phyloP scores from a whole-genome alignment of 441 rosid genomes.

The Corymbia calophylla region DNA sequence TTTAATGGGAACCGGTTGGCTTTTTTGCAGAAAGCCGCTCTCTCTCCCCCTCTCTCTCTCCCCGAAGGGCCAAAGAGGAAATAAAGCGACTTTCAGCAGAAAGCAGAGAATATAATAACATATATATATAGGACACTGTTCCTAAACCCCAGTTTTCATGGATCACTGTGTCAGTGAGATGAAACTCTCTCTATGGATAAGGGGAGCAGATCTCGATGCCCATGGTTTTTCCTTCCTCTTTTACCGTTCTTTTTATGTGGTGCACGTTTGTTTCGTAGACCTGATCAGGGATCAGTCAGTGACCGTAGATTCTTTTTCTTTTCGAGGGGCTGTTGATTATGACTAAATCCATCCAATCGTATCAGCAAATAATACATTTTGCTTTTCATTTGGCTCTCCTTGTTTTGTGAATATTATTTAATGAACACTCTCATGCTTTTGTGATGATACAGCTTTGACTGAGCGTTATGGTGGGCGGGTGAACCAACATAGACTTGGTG shows the following conservation, averaged over 20 bases:
- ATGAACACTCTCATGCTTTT: neutral
- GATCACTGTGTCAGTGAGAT: neutral
- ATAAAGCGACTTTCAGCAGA: neutral
- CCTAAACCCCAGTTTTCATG: neutral
- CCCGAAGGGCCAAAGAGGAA: neutral
- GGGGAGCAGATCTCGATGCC: neutral
- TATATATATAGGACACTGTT: no score
- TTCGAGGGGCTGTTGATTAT: neutral
- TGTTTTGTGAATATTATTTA: neutral
- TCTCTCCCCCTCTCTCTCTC: neutral
- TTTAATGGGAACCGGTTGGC: neutral
- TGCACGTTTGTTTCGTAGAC: neutral
- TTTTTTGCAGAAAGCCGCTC: neutral
- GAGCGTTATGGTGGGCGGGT: neutral
- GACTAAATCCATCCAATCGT: neutral
- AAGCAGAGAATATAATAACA: neutral
- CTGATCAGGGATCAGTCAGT: neutral
- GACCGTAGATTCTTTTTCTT: neutral
- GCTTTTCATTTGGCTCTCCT: neutral
- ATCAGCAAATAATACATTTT: neutral
- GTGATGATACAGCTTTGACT: neutral
- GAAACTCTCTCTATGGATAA: neutral
- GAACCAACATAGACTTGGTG: neutral
- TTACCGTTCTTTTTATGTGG: neutral
- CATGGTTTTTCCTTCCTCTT: neutral